These are phyloP conservation scores for Cercospora zeae-maydis DNA, from an alignment of 2,329 filamentous ascomycete genomes.

Conservation along the genomic window DNA sequence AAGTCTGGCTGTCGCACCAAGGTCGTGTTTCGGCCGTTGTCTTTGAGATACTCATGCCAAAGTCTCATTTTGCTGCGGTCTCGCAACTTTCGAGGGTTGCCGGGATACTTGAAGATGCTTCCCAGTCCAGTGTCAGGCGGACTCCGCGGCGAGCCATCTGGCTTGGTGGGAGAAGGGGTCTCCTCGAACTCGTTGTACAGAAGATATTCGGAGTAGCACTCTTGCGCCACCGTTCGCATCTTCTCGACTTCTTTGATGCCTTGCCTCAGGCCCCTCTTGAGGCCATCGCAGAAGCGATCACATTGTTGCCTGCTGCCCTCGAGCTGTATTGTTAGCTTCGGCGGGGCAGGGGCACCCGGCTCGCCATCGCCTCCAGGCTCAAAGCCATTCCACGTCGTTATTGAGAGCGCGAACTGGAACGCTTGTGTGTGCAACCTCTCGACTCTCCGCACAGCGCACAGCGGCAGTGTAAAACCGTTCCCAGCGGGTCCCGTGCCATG, in stretches of 20 bases:
- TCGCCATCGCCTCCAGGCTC: slow-evolving; percentile 52
- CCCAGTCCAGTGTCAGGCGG: slow-evolving; percentile 91
- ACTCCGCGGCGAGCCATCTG: slow-evolving; percentile 33
- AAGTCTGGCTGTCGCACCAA: slow-evolving; percentile 94
- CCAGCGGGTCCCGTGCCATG: slow-evolving; percentile 88
- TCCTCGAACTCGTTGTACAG: slow-evolving; percentile 36
- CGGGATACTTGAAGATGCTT: slow-evolving; percentile 89
- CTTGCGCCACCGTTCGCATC: slow-evolving; percentile 71
- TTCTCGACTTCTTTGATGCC: slow-evolving; percentile 85
- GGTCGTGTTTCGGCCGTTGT: slow-evolving; percentile 90
- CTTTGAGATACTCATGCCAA: slow-evolving; percentile 89
- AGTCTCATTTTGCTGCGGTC: slow-evolving; percentile 96
- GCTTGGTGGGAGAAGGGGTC: slow-evolving; percentile 50
- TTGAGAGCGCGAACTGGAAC: slow-evolving; percentile 85
- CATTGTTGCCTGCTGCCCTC: slow-evolving; percentile 84
- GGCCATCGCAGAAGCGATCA: slow-evolving; percentile 91
- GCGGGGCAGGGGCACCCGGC: slow-evolving; percentile 58
- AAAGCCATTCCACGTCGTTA: slow-evolving; percentile 86
- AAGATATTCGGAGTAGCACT: slow-evolving; percentile 87
- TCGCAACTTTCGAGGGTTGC: slow-evolving; percentile 87
- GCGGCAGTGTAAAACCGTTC: slow-evolving; percentile 91
- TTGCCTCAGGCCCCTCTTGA: slow-evolving; percentile 84
- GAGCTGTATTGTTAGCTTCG: slow-evolving; percentile 87
- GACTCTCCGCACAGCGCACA: slow-evolving; percentile 86
- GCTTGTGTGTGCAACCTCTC: slow-evolving; percentile 90